A percentile compares a stretch with the other conserved stretches of the same genome.
These are phyloP conservation scores for Colletotrichum sp. DNA, from an alignment of 2,329 filamentous ascomycete species.

Conservation along the genomic window DNA sequence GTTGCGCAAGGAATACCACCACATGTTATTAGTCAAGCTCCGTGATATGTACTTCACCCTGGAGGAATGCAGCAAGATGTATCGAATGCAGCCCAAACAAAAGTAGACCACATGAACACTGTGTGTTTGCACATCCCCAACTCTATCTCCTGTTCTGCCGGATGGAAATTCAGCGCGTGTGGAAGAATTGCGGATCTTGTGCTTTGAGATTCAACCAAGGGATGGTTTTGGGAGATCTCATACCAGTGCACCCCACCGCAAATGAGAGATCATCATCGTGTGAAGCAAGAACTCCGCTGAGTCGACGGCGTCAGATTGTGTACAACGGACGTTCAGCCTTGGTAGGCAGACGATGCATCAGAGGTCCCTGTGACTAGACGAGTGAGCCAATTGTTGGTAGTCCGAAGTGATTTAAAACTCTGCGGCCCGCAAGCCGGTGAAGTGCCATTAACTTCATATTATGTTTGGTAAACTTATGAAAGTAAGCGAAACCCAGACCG, in stretches of 20 bases:
- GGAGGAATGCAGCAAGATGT: neutral
- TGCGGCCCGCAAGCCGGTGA: neutral
- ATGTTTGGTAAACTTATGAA: neutral
- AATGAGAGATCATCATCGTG: too few species aligned
- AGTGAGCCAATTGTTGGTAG: neutral
- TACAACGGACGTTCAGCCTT: neutral
- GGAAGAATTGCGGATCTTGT: too few species aligned
- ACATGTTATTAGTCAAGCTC: neutral
- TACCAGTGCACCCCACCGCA: too few species aligned
- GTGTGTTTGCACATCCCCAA: neutral
- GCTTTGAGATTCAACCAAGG: too few species aligned
- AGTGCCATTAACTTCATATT: neutral
- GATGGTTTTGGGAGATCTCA: too few species aligned
- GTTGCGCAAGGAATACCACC: neutral
- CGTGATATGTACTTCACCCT: neutral
- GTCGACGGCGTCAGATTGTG: neutral
- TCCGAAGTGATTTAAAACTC: rapidly evolving
- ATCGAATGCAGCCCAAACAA: neutral
- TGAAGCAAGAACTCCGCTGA: neutral
- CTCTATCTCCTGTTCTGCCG: neutral
- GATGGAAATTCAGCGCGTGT: too few species aligned
- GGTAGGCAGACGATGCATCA: neutral
- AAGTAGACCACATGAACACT: neutral
- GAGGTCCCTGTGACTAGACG: neutral
- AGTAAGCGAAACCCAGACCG: neutral